phyloP scores from a whole-genome alignment of 371 early-diverging fungal genomes.

The Racocetra persica region DNA sequence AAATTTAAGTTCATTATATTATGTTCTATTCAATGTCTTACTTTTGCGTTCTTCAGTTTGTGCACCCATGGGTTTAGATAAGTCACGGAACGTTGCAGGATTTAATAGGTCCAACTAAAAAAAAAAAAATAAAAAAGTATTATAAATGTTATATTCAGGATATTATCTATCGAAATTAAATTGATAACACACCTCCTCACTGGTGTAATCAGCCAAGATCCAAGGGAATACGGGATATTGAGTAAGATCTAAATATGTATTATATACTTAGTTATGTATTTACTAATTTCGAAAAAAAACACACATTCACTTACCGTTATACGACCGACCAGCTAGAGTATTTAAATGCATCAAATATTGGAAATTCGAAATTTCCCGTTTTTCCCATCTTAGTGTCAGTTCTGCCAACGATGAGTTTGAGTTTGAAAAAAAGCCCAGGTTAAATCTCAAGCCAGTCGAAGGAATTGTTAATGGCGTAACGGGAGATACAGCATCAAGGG shows the following conservation, averaged over 20 bases:
- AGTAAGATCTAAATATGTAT: conserved; percentile 56
- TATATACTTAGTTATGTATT: background rate
- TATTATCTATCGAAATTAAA: background rate
- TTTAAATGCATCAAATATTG: conserved; percentile 91
- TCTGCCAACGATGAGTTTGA: conserved; percentile 64
- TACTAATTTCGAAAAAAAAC: background rate
- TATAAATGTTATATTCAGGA: background rate
- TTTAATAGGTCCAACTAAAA: conserved; percentile 69
- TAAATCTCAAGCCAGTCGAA: conserved; percentile 49
- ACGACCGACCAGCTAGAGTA: conserved; percentile 80
- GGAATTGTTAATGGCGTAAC: conserved; percentile 55
- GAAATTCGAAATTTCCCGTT: conserved; percentile 83
- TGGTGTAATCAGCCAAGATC: conserved; percentile 76
- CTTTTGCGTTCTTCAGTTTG: conserved; percentile 71
- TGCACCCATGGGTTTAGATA: conserved; percentile 89
- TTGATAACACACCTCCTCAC: conserved; percentile 53
- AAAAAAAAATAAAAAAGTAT: conserved; percentile 31
- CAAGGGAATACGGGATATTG: conserved; percentile 81
- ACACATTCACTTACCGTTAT: conserved; percentile 54
- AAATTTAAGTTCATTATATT: too few species aligned
- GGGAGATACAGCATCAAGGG: conserved; percentile 47
- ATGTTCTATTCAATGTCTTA: conserved; percentile 49
- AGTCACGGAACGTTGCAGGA: conserved; percentile 77
- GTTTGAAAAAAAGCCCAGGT: conserved; percentile 68
- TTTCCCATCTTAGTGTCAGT: conserved; percentile 76